phyloP scores from a whole-genome alignment of 345 rosid species.

The Draba incana region DNA sequence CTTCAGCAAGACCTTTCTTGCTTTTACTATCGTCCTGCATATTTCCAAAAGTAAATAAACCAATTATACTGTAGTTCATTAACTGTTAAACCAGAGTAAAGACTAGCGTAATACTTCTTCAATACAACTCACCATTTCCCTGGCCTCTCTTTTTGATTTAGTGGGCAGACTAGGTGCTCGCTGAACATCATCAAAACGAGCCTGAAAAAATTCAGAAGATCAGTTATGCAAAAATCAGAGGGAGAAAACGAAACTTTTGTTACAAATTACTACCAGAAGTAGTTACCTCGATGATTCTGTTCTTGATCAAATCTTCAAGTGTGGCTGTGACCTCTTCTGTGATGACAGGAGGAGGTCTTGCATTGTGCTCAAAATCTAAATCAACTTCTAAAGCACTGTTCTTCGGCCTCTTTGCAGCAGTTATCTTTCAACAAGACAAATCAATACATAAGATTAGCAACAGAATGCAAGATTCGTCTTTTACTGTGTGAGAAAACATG shows the following conservation, averaged over 20 bases:
- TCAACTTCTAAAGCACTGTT: slow-evolving; percentile 96
- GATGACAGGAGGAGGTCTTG: slow-evolving; percentile 89
- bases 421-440: slow-evolving; percentile 54
- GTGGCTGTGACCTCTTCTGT: slow-evolving; percentile 92
- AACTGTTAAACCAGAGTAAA: slow-evolving; percentile 5
- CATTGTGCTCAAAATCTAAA: slow-evolving; percentile 95
- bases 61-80: slow-evolving; percentile 5
- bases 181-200: slow-evolving; percentile 68
- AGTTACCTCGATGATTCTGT: slow-evolving; percentile 72
- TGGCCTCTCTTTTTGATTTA: slow-evolving; percentile 67
- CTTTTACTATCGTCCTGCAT: slow-evolving; percentile 93
- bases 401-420: slow-evolving; percentile 86
- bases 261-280: neutral
- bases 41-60: slow-evolving; percentile 18
- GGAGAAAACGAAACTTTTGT: neutral
- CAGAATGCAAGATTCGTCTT: neutral
- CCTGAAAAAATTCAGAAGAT: slow-evolving; percentile 47
- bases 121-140: slow-evolving; percentile 58
- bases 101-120: slow-evolving; percentile 4
- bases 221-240: slow-evolving; percentile 6
- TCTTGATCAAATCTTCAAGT: slow-evolving; percentile 83
- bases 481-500: neutral
- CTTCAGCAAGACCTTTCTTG: slow-evolving; percentile 93
- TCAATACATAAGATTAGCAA: slow-evolving; percentile 12
- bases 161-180: slow-evolving; percentile 57